These are phyloP conservation scores for Ceratocystis diversiconidia DNA, from an alignment of 2,329 filamentous ascomycete genomes.

Conservation along the genomic window DNA sequence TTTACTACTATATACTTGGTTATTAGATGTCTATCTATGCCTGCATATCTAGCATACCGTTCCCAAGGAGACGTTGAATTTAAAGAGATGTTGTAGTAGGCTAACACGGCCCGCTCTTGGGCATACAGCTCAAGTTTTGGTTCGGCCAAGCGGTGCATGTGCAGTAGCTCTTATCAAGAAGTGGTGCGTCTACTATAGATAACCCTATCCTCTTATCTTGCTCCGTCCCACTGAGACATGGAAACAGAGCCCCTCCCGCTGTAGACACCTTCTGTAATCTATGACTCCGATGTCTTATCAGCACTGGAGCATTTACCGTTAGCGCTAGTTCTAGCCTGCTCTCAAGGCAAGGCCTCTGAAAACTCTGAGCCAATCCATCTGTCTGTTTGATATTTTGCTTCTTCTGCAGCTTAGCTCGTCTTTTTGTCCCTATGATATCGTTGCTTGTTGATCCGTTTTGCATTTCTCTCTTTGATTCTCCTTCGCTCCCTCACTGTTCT, in stretches of 20 bases:
- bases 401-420: conserved; percentile 12
- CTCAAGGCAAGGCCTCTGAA: background rate
- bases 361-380: background rate
- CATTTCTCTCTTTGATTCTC: background rate
- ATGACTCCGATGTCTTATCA: background rate
- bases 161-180: too few species aligned
- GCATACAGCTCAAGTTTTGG: too few species aligned
- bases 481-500: background rate
- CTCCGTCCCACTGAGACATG: too few species aligned
- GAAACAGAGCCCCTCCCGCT: background rate
- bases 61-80: too few species aligned
- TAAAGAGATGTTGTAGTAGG: too few species aligned
- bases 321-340: background rate
- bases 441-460: background rate
- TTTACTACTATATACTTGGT: too few species aligned
- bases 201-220: too few species aligned
- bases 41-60: too few species aligned
- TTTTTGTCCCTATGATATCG: conserved; percentile 11
- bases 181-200: too few species aligned
- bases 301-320: background rate
- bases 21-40: too few species aligned
- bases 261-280: background rate
- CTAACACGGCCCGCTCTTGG: too few species aligned
- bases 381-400: background rate
- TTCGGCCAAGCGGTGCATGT: too few species aligned